Evolutionary conservation across 108 stramenopile genomes (phyloP), one percentile per base, ranked within the genome.

Genomic region (Skeletonema menzelii): DNA sequence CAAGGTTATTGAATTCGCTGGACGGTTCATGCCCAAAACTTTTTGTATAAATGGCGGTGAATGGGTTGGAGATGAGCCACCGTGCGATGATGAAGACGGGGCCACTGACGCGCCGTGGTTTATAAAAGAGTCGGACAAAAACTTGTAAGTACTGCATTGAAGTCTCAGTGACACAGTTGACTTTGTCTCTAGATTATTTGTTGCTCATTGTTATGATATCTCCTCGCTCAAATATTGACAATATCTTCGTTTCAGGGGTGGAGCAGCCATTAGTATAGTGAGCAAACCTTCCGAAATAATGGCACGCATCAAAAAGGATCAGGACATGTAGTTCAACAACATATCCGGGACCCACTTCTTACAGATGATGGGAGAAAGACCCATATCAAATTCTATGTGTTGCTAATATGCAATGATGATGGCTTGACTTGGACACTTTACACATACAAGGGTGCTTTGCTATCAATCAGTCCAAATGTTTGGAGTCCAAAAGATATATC

Each of bases 331-430:
- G 69, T 83, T 38, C 85, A 86, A 58, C 44, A 42, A 7, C 85
- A 86, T 58, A 56, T 86, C 26, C 63, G 49, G 34, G 47, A 63
- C 4, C 85, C 82, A 5, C 56, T 83, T 17, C 56, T 86, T 7
- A 76, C 62, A 31, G 31, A 59, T 15, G 76, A 81, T 40, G 60
- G 70, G 10, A 59, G 65, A 13, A 86, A 86, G 57, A 72, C 74
- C 42, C 85, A 86, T 53, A 56, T 83, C 22, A 86, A 86, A 65
- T 57, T 68, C 7, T 86, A 86, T 61, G 38, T 44, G 4, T 68
- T 67, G 38, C 53, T 83, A 13, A 61, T 37, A 7, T 75, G 82
- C 40, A 44, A 42, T 17, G 60, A 31, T 20, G 77, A 73, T 28
- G 35, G 19, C 3, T 49, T 28, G 24, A 63, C 60, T 13, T 83